Evolutionary conservation across 1,284 basidiomycete species (phyloP).

Genomic region (Malassezia sympodialis): DNA sequence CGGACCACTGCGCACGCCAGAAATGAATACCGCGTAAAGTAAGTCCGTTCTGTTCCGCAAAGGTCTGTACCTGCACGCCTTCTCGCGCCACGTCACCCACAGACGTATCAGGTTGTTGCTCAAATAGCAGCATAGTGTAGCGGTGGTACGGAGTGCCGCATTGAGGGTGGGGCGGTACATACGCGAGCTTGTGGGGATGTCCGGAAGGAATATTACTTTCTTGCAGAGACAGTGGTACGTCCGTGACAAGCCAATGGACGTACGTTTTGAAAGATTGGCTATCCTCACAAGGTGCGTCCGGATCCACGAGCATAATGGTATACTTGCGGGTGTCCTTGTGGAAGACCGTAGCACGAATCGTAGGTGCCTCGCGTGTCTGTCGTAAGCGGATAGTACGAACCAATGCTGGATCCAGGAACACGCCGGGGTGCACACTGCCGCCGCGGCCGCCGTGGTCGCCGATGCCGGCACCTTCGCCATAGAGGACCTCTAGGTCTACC

Average conservation of each 20-base stretch:
- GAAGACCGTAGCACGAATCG: constrained; percentile 63
- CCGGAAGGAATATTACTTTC: constrained; percentile 35
- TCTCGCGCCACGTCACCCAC: constrained; percentile 40
- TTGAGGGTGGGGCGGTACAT: constrained; percentile 78
- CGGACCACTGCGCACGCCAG: constrained; percentile 66
- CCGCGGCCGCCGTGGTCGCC: constrained; percentile 50
- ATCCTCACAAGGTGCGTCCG: constrained; percentile 70
- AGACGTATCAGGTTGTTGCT: constrained; percentile 51
- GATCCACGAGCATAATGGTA: constrained; percentile 77
- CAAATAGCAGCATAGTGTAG: constrained; percentile 65
- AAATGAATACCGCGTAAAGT: constrained; percentile 61
- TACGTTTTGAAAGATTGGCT: constrained; percentile 61
- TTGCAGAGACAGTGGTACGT: constrained; percentile 43
- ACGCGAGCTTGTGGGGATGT: constrained; percentile 59
- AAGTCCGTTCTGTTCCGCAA: constrained; percentile 56
- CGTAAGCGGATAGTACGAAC: not conserved
- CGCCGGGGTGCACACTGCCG: constrained; percentile 62
- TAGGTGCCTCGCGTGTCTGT: constrained; percentile 59
- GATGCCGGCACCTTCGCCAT: constrained; percentile 49
- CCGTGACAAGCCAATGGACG: constrained; percentile 73
- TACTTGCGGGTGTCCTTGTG: constrained; percentile 71
- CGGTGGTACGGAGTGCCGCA: constrained; percentile 74
- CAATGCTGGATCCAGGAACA: constrained; percentile 23
- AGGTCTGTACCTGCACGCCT: constrained; percentile 60
- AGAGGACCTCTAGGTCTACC: constrained; percentile 61